Conservation (phyloP, 768 basidiomycete genomes). For the Chalciporus sphaerocephalus region DNA sequence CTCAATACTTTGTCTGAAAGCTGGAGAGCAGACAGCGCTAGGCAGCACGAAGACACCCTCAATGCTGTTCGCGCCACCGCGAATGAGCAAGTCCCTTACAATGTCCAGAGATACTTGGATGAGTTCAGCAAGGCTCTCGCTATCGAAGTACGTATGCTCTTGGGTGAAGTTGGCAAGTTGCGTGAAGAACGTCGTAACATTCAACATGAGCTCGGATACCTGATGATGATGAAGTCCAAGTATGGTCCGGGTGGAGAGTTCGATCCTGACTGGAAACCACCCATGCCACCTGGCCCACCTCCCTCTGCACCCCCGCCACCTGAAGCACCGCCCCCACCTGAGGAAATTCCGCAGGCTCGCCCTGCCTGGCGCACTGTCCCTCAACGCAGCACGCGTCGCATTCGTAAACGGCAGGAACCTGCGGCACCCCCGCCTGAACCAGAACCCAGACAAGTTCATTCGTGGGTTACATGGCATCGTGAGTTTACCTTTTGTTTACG, state of each 20-base stretch:
- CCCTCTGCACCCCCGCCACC: conserved; percentile 44
- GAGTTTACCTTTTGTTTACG: conserved; percentile 30
- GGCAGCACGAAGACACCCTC: conserved; percentile 65
- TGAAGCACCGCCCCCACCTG: conserved; percentile 40
- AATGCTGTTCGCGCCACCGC: conserved; percentile 67
- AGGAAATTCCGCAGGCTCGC: conserved; percentile 42
- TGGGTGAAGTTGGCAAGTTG: conserved; percentile 79
- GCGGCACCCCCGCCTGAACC: conserved; percentile 34
- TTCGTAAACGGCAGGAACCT: conserved; percentile 41
- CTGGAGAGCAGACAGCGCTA: conserved; percentile 62
- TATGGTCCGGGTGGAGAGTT: conserved; percentile 85
- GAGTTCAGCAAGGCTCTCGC: conserved; percentile 85
- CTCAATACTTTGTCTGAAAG: conserved; percentile 59
- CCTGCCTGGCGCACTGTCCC: conserved; percentile 63
- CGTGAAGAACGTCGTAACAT: conserved; percentile 73
- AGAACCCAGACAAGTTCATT: conserved; percentile 42
- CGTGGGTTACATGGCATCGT: conserved; percentile 71
- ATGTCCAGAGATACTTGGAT: conserved; percentile 80
- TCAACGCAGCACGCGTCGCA: conserved; percentile 34
- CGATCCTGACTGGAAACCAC: conserved; percentile 73
- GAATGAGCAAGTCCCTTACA: conserved; percentile 73
- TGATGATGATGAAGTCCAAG: conserved; percentile 66
- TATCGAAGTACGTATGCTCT: conserved; percentile 75
- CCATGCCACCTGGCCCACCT: conserved; percentile 32
- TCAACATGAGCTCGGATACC: conserved; percentile 73